Evolutionary conservation across 2,329 filamentous ascomycete species (phyloP).

Genomic region (Rhynchosporium agropyri): DNA sequence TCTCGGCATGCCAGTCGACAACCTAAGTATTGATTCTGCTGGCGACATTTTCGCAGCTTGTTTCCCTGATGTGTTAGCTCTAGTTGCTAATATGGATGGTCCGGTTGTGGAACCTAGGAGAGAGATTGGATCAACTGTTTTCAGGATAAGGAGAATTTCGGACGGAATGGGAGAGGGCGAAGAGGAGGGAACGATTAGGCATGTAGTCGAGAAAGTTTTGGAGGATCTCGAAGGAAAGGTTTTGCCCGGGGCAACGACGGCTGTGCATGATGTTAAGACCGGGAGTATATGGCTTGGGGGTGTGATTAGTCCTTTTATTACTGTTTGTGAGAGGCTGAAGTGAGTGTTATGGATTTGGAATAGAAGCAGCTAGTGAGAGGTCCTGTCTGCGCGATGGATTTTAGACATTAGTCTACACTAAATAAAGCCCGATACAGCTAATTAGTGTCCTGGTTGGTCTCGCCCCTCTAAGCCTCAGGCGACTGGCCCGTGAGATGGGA

Average conservation of each 20-base stretch:
- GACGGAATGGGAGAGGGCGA: slow-evolving; percentile 14
- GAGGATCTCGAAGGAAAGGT: slow-evolving; percentile 41
- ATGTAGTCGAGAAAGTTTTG: slow-evolving; percentile 38
- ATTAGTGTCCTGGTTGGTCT: too few relatives aligned
- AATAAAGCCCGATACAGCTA: too few relatives aligned
- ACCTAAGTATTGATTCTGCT: slow-evolving; percentile 40
- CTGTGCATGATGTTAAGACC: slow-evolving; percentile 37
- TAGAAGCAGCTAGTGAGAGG: too few relatives aligned
- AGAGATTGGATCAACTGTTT: slow-evolving; percentile 31
- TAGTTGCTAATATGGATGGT: slow-evolving; percentile 32
- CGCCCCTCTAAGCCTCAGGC: too few relatives aligned
- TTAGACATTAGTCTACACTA: too few relatives aligned
- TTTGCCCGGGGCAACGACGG: slow-evolving; percentile 32
- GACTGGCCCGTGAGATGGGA: too few relatives aligned
- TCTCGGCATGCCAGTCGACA: slow-evolving; percentile 42
- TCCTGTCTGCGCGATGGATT: too few relatives aligned
- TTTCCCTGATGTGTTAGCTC: slow-evolving; percentile 37
- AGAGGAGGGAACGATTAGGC: slow-evolving; percentile 20
- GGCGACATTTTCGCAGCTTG: slow-evolving; percentile 41
- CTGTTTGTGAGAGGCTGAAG: slow-evolving; percentile 24
- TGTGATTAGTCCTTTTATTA: slow-evolving; percentile 26
- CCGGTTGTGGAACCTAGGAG: slow-evolving; percentile 17
- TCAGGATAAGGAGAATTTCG: slow-evolving; percentile 28
- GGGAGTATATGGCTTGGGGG: slow-evolving; percentile 38
- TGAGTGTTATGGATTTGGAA: background rate